Conservation (phyloP, 2,329 filamentous ascomycete genomes). For the Geosmithia putterillii region DNA sequence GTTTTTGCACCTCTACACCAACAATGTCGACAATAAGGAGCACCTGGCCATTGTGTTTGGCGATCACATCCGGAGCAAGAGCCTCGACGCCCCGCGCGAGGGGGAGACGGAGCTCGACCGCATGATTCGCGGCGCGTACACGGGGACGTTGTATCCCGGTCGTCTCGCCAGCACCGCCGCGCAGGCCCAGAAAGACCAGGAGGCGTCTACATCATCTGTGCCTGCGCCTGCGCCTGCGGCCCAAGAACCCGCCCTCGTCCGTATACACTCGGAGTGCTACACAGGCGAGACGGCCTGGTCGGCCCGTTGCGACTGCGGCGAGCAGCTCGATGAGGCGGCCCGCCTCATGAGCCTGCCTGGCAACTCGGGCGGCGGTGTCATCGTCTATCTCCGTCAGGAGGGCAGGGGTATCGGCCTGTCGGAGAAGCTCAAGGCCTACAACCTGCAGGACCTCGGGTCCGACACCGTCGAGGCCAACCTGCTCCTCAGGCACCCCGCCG, state of each 20-base stretch:
- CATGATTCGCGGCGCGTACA: constrained; percentile 91
- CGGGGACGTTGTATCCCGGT: constrained; percentile 75
- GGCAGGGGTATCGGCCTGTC: constrained; percentile 88
- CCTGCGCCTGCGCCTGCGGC: background rate
- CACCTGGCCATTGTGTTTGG: constrained; percentile 97
- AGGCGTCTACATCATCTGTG: background rate
- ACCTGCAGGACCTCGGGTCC: constrained; percentile 90
- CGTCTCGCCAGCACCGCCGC: constrained; percentile 57
- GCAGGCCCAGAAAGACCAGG: background rate
- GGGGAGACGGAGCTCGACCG: constrained; percentile 81
- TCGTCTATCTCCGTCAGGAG: constrained; percentile 92
- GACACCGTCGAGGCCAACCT: constrained; percentile 97
- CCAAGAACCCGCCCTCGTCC: constrained; percentile 52
- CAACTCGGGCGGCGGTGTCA: constrained; percentile 63
- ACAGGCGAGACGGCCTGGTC: constrained; percentile 98
- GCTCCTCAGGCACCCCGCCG: constrained; percentile 79
- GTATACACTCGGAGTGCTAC: constrained; percentile 97
- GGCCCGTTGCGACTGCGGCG: constrained; percentile 91
- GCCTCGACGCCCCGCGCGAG: constrained; percentile 56
- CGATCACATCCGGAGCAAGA: constrained; percentile 62
- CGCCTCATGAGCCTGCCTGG: constrained; percentile 72
- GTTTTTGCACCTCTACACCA: constrained; percentile 91
- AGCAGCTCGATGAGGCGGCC: constrained; percentile 93
- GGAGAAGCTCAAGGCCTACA: constrained; percentile 96
- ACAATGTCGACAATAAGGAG: constrained; percentile 88